Evolutionary conservation across 83 land plant genomes (phyloP), one percentile per base, ranked within the genome.

Genomic region (Picea mariana): DNA sequence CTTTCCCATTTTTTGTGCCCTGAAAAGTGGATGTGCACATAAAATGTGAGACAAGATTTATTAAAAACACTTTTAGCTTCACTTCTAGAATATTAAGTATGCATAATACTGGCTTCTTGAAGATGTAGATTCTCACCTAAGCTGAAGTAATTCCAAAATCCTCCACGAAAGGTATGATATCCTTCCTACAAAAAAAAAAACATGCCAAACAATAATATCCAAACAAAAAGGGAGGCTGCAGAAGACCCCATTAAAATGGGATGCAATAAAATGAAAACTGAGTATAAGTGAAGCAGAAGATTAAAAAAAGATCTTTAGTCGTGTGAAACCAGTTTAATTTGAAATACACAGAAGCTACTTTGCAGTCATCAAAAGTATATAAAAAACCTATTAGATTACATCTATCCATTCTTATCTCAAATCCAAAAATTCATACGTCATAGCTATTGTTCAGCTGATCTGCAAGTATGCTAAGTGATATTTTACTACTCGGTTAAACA

Each of bases 141-240:
- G 86, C 99, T 96, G 81, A 97, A 93, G 86, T 97, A 97, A 81
- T 97, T 97, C 99, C 98, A 97, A 84, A 97, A 97, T 65, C 99
- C 96, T 75, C 99, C 99, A 73, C 95, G 99, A 88, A 87, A 97
- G 31, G 93, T 93, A 67, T 86, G 87, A 62, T 75, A 84, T 38
- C 94, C 96, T 72, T 90, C 99, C 99, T 96, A 88, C 77, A 73
- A 15, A 55, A 12, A 80, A 78, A 20, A 75, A 49, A 23, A 17
- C n/a, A n/a, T n/a, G n/a, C n/a, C n/a, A n/a, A n/a, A 15, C 12
- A 55, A 55, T 55, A 55, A 55, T 55, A 55, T 13, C 58, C 58
- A 55, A 55, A 12, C 58, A 55, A 55, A 55, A 55, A 55, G 13
- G 3, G 58, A 55, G 3, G 58, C 15, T 55, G 58, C 58, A 55